Evolutionary conservation across 164 flowering plant genomes (phyloP).

Genomic region (Dillenia suffruticosa): DNA sequence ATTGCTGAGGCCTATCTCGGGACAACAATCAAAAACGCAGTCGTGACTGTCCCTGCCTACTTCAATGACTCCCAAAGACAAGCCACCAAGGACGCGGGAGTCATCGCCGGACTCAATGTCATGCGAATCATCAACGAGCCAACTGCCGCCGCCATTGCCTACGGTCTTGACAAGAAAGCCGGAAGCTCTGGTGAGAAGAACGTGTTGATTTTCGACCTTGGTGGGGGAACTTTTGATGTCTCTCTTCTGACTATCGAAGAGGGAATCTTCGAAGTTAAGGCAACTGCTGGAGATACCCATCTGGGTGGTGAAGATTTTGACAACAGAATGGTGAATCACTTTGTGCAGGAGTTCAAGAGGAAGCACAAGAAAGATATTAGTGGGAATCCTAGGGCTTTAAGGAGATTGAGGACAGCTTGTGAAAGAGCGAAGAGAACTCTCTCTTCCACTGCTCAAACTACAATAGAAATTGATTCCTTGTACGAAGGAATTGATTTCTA

Average conservation of each 20-base stretch:
- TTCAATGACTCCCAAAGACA: slow-evolving; percentile 45
- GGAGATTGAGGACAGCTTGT: slow-evolving; percentile 40
- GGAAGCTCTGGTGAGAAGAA: slow-evolving; percentile 28
- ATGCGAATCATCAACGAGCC: slow-evolving; percentile 45
- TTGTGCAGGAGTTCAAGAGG: slow-evolving; percentile 37
- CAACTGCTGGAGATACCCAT: slow-evolving; percentile 44
- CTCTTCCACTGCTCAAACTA: slow-evolving; percentile 34
- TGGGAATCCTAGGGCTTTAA: slow-evolving; percentile 34
- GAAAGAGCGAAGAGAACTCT: slow-evolving; percentile 45
- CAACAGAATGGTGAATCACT: slow-evolving; percentile 36
- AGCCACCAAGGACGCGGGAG: slow-evolving; percentile 42
- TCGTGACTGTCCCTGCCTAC: slow-evolving; percentile 43
- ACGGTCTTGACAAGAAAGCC: slow-evolving; percentile 38
- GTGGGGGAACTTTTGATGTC: slow-evolving; percentile 43
- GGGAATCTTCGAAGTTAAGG: slow-evolving; percentile 33
- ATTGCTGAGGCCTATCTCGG: slow-evolving; percentile 42
- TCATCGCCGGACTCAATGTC: slow-evolving; percentile 37
- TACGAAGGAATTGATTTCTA: slow-evolving; percentile 42
- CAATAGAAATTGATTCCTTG: slow-evolving; percentile 35
- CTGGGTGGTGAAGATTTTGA: slow-evolving; percentile 42
- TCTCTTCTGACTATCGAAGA: slow-evolving; percentile 35
- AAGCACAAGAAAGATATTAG: slow-evolving; percentile 39
- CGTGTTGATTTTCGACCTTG: slow-evolving; percentile 37
- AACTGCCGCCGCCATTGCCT: slow-evolving; percentile 46
- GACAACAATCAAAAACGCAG: slow-evolving; percentile 29